Base-by-base conservation (phyloP, 331 rosid genomes). In the Rosa hybrid region DNA sequence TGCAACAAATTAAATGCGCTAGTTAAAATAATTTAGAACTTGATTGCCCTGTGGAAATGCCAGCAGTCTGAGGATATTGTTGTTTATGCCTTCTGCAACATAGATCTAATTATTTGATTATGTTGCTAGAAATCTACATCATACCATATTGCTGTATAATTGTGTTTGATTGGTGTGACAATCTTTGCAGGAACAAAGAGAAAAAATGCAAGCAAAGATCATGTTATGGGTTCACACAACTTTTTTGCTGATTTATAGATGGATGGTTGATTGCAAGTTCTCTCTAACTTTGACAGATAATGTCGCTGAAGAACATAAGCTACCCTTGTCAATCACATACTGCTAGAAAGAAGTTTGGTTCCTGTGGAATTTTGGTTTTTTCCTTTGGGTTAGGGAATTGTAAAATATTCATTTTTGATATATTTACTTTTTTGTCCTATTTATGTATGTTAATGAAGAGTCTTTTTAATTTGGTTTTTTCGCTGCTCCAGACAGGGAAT, bases 241-340 rank as follows among this genome's bases (percentile, higher is more conserved):
- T 91, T 91, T 80, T 91, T 88, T 71, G 87, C 91, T 13, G 97
- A 87, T 85, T 86, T 90, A 75, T 82, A 89, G 88, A 76, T 75
- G 34, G 72, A 76, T n/a, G 72, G 72, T 27, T 76, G 46, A 63
- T 5, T 16, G 9, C 45, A 39, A 48, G 7, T 27, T 1, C 8
- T 8, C 6, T 3, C 39, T 34, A 34, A 34, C 39, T 23, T 13
- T 9, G 69, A 41, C 78, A 12, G 16, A 57, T 53, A 74, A 6
- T 41, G 57, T 44, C 23, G 2, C 5, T 1, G 18, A 74, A 44
- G 46, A 44, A 44, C 46, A 7, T 44, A 44, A 7, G 46, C 46
- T 42, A 6, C 45, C 45, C 8, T 7, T 42, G 45, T 42, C 45
- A 9, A 39, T 74, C 78, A n/a, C 69, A 63, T 34, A 17, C 71